Evolutionary conservation across 1,139 yeast genomes (phyloP).

Genomic region (Lodderomyces oxycetoniae): DNA sequence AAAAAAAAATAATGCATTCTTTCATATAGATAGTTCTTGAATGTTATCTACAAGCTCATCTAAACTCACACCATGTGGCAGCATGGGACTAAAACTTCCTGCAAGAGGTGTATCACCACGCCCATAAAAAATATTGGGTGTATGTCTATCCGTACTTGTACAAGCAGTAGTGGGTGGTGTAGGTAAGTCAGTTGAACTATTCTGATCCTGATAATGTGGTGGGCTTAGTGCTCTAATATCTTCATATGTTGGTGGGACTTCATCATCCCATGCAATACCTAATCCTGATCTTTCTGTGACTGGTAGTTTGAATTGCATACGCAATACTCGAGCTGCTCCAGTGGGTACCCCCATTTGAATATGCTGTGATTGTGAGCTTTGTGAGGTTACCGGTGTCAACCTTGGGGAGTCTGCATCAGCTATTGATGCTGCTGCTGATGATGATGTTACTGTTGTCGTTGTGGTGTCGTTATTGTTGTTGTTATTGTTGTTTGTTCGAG

Average conservation of each 20-base stretch:
- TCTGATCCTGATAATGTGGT: slow-evolving; percentile 59
- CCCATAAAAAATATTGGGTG: slow-evolving; percentile 44
- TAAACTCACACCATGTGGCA: slow-evolving; percentile 18
- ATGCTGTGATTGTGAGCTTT: background rate
- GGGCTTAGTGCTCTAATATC: slow-evolving; percentile 82
- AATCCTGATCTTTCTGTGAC: slow-evolving; percentile 89
- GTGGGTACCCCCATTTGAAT: slow-evolving; percentile 57
- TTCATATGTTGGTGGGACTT: slow-evolving; percentile 93
- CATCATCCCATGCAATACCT: slow-evolving; percentile 98
- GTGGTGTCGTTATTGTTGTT: slow-evolving; percentile 4
- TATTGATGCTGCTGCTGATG: background rate
- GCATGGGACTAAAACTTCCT: slow-evolving; percentile 18
- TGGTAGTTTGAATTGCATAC: slow-evolving; percentile 86
- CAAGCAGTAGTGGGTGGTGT: slow-evolving; percentile 18
- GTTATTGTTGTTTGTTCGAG: background rate
- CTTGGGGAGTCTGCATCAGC: slow-evolving; percentile 1
- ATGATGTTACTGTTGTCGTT: slow-evolving; percentile 4
- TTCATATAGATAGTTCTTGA: slow-evolving; percentile 23
- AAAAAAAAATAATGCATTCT: too few species aligned
- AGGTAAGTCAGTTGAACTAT: slow-evolving; percentile 4
- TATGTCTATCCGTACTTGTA: slow-evolving; percentile 18
- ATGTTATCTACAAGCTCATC: slow-evolving; percentile 31
- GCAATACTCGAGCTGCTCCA: slow-evolving; percentile 87
- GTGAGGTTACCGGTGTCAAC: slow-evolving; percentile 3
- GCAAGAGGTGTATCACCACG: slow-evolving; percentile 39